Conservation (phyloP, 371 early-diverging fungal species). For the Mortierella sp. region DNA sequence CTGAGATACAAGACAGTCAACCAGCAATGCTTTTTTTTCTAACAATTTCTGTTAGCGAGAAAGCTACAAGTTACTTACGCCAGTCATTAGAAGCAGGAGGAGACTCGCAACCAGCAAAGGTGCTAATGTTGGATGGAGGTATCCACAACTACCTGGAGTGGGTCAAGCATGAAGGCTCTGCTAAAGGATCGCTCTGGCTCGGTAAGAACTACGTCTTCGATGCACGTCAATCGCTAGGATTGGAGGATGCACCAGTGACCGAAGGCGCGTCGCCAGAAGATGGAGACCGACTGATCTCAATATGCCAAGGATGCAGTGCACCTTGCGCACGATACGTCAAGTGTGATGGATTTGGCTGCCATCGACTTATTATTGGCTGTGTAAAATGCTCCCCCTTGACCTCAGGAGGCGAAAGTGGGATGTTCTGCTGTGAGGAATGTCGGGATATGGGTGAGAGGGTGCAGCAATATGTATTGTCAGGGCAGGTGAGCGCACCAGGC, state of each 20-base stretch:
- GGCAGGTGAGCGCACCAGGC: constrained; percentile 10
- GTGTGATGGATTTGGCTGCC: constrained; percentile 53
- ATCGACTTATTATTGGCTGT: constrained; percentile 45
- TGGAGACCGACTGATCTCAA: constrained; percentile 21
- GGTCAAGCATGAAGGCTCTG: constrained; percentile 60
- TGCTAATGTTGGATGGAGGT: constrained; percentile 81
- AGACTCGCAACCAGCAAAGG: constrained; percentile 43
- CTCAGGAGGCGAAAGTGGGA: constrained; percentile 23
- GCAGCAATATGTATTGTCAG: constrained; percentile 17
- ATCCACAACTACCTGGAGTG: constrained; percentile 83
- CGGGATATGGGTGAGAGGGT: constrained; percentile 44
- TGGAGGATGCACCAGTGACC: constrained; percentile 12
- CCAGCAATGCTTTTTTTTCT: not conserved
- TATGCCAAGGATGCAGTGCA: constrained; percentile 23
- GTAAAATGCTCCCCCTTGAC: constrained; percentile 31
- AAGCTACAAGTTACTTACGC: constrained; percentile 74
- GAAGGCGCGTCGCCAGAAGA: not conserved
- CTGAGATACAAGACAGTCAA: not conserved
- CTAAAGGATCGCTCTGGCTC: constrained; percentile 62
- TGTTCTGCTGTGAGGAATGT: constrained; percentile 45
- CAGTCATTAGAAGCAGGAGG: constrained; percentile 56
- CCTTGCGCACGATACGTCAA: constrained; percentile 52
- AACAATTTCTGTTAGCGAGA: constrained; percentile 64
- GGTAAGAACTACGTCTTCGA: constrained; percentile 85
- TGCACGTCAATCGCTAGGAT: constrained; percentile 66